These are phyloP conservation scores for Camellia sinensis DNA, from an alignment of 148 eudicot genomes.

Conservation along the genomic window DNA sequence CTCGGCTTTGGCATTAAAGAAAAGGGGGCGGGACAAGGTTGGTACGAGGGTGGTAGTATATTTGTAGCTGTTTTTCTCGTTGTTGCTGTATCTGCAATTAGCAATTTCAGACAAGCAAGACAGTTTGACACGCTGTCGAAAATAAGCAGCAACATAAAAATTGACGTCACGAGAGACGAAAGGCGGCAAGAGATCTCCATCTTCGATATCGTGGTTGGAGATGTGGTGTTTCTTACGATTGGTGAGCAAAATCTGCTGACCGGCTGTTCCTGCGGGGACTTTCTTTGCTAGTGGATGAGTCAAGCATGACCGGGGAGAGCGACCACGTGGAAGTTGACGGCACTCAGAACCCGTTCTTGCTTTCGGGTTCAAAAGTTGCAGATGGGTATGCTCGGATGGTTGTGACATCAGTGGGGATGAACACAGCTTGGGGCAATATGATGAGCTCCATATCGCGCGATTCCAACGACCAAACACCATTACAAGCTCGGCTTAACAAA, in stretches of 20 bases:
- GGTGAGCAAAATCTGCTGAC: slow-evolving; percentile 84
- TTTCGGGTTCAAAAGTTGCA: slow-evolving; percentile 78
- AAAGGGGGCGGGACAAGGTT: slow-evolving; percentile 65
- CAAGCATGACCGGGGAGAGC: slow-evolving; percentile 93
- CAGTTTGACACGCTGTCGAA: slow-evolving; percentile 73
- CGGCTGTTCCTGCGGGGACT: slow-evolving; percentile 65
- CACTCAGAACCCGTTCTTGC: slow-evolving; percentile 52
- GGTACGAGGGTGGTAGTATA: slow-evolving; percentile 95
- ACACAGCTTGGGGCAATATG: slow-evolving; percentile 81
- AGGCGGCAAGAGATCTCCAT: slow-evolving; percentile 70
- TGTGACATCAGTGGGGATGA: slow-evolving; percentile 73
- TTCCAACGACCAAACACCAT: slow-evolving; percentile 57
- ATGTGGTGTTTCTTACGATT: slow-evolving; percentile 52
- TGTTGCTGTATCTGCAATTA: slow-evolving; percentile 59
- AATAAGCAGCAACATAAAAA: slow-evolving; percentile 60
- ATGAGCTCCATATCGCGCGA: slow-evolving; percentile 76
- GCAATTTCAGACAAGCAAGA: slow-evolving; percentile 74
- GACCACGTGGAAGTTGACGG: slow-evolving; percentile 62
- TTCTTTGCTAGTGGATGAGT: slow-evolving; percentile 28
- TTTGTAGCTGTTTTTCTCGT: slow-evolving; percentile 70
- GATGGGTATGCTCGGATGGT: slow-evolving; percentile 75
- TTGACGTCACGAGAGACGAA: slow-evolving; percentile 53
- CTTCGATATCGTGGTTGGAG: slow-evolving; percentile 73
- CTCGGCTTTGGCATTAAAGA: slow-evolving; percentile 77
- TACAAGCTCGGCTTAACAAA: slow-evolving; percentile 67